phyloP scores from a whole-genome alignment of 78 protist species.

The Dictyostelium firmibasis region DNA sequence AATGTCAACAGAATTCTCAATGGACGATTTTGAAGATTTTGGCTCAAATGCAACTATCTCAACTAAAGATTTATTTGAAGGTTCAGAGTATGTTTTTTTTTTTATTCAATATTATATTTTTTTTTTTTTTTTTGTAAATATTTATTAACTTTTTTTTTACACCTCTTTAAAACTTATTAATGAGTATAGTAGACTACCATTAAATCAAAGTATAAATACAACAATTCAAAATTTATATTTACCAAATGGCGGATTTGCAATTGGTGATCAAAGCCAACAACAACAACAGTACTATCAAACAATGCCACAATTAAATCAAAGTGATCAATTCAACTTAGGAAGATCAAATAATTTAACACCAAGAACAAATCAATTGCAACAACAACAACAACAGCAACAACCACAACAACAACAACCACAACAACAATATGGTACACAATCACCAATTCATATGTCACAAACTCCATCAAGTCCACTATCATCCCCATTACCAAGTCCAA shows the following conservation, averaged over 20 bases:
- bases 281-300: slow-evolving; percentile 28
- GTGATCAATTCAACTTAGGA: background rate
- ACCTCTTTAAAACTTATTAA: background rate
- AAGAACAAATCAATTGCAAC: background rate
- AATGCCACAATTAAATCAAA: background rate
- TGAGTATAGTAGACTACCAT: background rate
- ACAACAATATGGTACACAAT: slow-evolving; percentile 31
- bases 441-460: slow-evolving; percentile 49
- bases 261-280: slow-evolving; percentile 27
- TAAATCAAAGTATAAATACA: slow-evolving; percentile 55
- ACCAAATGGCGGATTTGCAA: slow-evolving; percentile 16
- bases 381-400: slow-evolving; percentile 30
- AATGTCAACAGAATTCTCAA: slow-evolving; percentile 58
- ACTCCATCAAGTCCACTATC: slow-evolving; percentile 35
- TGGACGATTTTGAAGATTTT: slow-evolving; percentile 76
- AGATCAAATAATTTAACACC: background rate
- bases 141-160: background rate
- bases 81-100: slow-evolving; percentile 21
- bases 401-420: background rate
- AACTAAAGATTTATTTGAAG: slow-evolving; percentile 64
- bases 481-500: slow-evolving; percentile 42
- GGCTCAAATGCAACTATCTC: slow-evolving; percentile 18
- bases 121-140: background rate
- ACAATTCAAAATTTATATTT: slow-evolving; percentile 11
- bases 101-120: background rate